phyloP scores from a whole-genome alignment of 768 basidiomycete species.

The Boletus rubescentipes region DNA sequence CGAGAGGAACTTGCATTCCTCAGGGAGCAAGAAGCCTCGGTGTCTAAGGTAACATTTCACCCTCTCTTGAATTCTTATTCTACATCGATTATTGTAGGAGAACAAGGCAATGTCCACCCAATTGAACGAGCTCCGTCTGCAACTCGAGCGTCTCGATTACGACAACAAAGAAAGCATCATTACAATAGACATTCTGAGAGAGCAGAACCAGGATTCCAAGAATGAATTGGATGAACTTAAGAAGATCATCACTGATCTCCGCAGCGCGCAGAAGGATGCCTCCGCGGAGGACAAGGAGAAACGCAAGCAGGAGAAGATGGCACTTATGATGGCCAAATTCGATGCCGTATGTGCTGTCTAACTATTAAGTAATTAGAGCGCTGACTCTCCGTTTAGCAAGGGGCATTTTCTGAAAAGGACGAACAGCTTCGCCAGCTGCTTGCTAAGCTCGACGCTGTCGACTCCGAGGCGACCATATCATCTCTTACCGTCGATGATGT shows the following conservation, averaged over 20 bases:
- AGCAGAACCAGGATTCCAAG: slow-evolving; percentile 87
- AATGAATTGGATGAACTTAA: slow-evolving; percentile 87
- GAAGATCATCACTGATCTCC: slow-evolving; percentile 75
- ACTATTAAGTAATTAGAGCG: background rate
- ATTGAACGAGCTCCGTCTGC: slow-evolving; percentile 87
- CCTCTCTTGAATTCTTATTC: slow-evolving; percentile 2
- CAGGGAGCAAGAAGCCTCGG: slow-evolving; percentile 83
- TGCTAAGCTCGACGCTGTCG: slow-evolving; percentile 80
- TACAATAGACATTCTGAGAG: slow-evolving; percentile 91
- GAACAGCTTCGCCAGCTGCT: slow-evolving; percentile 86
- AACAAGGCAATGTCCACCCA: slow-evolving; percentile 94
- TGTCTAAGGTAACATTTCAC: slow-evolving; percentile 59
- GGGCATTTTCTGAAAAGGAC: slow-evolving; percentile 94
- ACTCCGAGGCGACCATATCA: slow-evolving; percentile 53
- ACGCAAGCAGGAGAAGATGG: slow-evolving; percentile 99
- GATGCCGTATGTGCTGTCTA: slow-evolving; percentile 66
- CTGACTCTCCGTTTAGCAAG: slow-evolving; percentile 54
- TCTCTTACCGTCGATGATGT: slow-evolving; percentile 75
- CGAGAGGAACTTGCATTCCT: slow-evolving; percentile 86
- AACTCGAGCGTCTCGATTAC: slow-evolving; percentile 89
- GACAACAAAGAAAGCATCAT: slow-evolving; percentile 95
- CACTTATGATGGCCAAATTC: slow-evolving; percentile 99
- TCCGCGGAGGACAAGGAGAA: slow-evolving; percentile 97
- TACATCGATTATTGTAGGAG: slow-evolving; percentile 52
- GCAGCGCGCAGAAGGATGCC: slow-evolving; percentile 77